Evolutionary conservation across 768 basidiomycete species (phyloP).

Genomic region (Leccinellum rugosiceps): DNA sequence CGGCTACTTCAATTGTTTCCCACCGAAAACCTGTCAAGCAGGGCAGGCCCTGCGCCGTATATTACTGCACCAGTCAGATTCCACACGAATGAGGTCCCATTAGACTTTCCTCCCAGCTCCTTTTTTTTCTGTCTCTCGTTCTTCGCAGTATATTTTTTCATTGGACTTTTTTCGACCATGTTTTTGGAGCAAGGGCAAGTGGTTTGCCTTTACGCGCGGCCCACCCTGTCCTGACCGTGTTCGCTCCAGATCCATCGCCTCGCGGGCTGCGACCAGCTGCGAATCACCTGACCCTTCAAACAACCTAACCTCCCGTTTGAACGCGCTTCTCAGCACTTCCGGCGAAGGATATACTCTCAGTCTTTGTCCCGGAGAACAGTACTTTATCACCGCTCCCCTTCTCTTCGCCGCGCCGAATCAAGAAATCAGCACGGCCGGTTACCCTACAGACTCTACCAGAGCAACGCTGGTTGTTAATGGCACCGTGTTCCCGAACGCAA

Average conservation of each 20-base stretch:
- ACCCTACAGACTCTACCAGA: conserved; percentile 63
- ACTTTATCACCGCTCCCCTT: conserved; percentile 64
- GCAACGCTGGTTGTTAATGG: conserved; percentile 72
- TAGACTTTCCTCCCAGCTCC: background rate
- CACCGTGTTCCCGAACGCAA: conserved; percentile 49
- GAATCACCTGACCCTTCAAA: conserved; percentile 54
- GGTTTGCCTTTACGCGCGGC: background rate
- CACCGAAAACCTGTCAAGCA: background rate
- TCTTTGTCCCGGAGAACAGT: conserved; percentile 62
- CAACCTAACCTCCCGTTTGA: conserved; percentile 61
- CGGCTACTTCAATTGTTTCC: background rate
- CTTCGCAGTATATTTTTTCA: background rate
- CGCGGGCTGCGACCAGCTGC: conserved; percentile 18
- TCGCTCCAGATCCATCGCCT: background rate
- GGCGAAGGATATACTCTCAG: conserved; percentile 63
- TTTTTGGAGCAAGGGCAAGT: conserved; percentile 9
- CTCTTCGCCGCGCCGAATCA: conserved; percentile 64
- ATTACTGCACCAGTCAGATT: background rate
- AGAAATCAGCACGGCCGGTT: conserved; percentile 79
- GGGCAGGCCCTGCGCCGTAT: background rate
- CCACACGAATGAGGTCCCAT: background rate
- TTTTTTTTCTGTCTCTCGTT: background rate
- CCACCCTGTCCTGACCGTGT: conserved; percentile 1
- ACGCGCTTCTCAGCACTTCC: conserved; percentile 59
- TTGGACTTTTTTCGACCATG: conserved; percentile 11